A percentile compares a stretch with the other conserved stretches of the same genome.
Evolutionary conservation across 1,139 yeast genomes (phyloP).

Genomic region (Nadsonia starkeyi-henricii): DNA sequence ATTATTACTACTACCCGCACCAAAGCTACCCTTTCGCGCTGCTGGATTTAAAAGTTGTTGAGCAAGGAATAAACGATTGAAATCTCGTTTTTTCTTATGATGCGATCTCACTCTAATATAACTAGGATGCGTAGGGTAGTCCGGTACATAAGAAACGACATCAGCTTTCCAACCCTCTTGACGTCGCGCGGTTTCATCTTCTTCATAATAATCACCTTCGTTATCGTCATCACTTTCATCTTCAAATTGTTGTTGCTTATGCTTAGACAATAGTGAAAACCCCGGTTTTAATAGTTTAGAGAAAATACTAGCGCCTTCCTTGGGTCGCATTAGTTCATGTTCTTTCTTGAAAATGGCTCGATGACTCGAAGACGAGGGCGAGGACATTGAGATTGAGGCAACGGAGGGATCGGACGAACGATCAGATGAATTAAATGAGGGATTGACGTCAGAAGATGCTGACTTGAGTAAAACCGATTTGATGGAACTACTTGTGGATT

Average conservation of each 20-base stretch:
- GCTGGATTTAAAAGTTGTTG: constrained; percentile 48
- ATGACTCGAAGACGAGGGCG: neutral
- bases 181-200: constrained; percentile 1
- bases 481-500: neutral
- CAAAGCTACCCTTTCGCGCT: no score
- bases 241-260: neutral
- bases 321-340: neutral
- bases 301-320: neutral
- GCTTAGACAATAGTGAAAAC: neutral
- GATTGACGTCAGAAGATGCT: neutral
- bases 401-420: neutral
- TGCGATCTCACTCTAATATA: constrained; percentile 26
- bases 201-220: constrained; percentile 6
- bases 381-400: neutral
- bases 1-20: no score
- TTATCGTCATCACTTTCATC: constrained; percentile 6
- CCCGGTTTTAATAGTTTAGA: neutral
- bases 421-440: neutral
- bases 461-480: neutral
- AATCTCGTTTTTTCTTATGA: constrained; percentile 21
- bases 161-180: constrained; percentile 25
- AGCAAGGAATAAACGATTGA: constrained; percentile 57
- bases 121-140: constrained; percentile 21
- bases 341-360: neutral
- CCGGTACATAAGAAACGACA: constrained; percentile 20